A percentile compares a stretch with the other conserved stretches of the same genome.
phyloP scores from a whole-genome alignment of 164 flowering plant genomes.

The Malania oleifera region DNA sequence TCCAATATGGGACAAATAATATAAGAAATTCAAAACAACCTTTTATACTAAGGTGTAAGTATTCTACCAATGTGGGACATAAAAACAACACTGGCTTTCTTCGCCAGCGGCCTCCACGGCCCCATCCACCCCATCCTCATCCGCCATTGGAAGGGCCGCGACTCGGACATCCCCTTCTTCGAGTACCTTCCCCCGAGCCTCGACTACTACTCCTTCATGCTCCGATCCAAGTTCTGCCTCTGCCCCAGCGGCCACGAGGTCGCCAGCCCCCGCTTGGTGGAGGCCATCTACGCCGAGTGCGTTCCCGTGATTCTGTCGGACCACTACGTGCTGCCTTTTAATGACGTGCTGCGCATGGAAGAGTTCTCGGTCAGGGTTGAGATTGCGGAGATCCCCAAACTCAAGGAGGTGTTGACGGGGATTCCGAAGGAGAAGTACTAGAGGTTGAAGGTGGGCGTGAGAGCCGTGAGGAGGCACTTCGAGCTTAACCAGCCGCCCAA shows the following conservation, averaged over 20 bases:
- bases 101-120: slow-evolving; percentile 29
- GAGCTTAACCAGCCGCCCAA: no score
- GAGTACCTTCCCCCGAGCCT: slow-evolving; percentile 21
- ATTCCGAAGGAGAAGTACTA: no score
- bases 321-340: slow-evolving; percentile 22
- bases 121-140: slow-evolving; percentile 21
- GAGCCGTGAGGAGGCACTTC: no score
- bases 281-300: slow-evolving; percentile 22
- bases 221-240: slow-evolving; percentile 26
- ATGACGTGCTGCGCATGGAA: slow-evolving; percentile 30
- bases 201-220: slow-evolving; percentile 19
- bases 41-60: no score
- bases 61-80: no score
- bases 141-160: slow-evolving; percentile 28
- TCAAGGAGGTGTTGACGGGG: no score
- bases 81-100: slow-evolving; percentile 20
- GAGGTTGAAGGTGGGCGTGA: no score
- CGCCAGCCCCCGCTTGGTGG: slow-evolving; percentile 25
- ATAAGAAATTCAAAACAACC: no score
- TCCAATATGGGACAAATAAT: no score
- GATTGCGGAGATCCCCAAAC: no score
- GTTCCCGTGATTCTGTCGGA: slow-evolving; percentile 27
- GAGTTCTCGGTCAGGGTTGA: no score
- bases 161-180: slow-evolving; percentile 24
- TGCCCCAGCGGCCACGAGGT: slow-evolving; percentile 40